Percentiles rank a stretch among this genome's conserved stretches.
phyloP scores from a whole-genome alignment of 495 filamentous ascomycete species.

The Tirmania nivea region DNA sequence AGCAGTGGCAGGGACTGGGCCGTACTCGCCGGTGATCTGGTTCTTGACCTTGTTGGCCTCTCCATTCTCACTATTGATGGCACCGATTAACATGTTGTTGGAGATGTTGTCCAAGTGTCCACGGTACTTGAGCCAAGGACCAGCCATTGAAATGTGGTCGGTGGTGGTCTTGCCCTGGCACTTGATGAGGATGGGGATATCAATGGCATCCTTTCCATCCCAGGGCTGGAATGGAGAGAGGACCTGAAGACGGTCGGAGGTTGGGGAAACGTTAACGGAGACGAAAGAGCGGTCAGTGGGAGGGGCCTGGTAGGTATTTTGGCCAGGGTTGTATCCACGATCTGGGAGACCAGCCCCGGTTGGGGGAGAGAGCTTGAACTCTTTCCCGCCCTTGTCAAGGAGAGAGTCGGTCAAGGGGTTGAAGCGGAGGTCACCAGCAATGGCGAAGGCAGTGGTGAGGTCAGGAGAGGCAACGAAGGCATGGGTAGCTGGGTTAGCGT shows the following conservation, averaged over 20 bases:
- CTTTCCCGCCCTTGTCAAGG: conserved; percentile 93
- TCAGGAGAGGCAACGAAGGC: conserved; percentile 98
- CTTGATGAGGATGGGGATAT: conserved; percentile 94
- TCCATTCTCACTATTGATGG: conserved; percentile 82
- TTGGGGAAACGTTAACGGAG: conserved; percentile 64
- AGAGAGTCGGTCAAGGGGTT: conserved; percentile 88
- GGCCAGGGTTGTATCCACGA: conserved; percentile 77
- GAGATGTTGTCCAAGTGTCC: conserved; percentile 99
- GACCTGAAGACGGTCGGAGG: conserved; percentile 83
- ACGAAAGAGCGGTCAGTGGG: conserved; percentile 53
- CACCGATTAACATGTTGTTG: conserved; percentile 99
- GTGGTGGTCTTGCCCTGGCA: conserved; percentile 95
- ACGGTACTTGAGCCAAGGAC: conserved; percentile 99
- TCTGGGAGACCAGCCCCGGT: conserved; percentile 62
- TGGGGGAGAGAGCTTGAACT: conserved; percentile 67
- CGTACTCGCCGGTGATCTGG: conserved; percentile 56
- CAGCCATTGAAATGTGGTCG: conserved; percentile 98
- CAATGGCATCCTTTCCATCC: conserved; percentile 81
- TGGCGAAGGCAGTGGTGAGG: conserved; percentile 74
- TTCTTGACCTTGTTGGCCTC: conserved; percentile 99
- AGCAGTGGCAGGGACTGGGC: conserved; percentile 78
- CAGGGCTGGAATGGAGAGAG: conserved; percentile 68
- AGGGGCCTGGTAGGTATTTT: conserved; percentile 89
- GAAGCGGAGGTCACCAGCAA: conserved; percentile 84
- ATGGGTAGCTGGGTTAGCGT: conserved; percentile 96